phyloP scores from a whole-genome alignment of 2,329 filamentous ascomycete genomes.

The Boeremia lycopersici region DNA sequence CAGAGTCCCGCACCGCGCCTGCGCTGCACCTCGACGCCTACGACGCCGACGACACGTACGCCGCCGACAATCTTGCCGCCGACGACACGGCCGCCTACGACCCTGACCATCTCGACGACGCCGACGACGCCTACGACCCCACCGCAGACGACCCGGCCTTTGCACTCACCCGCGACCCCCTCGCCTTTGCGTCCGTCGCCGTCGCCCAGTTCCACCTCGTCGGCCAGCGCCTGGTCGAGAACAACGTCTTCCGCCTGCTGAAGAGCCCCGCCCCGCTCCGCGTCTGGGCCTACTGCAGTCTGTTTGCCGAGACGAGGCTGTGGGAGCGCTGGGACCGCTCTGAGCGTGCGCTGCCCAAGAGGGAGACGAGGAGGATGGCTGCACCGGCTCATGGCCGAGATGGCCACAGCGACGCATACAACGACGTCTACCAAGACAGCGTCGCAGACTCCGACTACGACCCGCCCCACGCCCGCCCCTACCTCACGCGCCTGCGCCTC shows the following conservation, averaged over 20 bases:
- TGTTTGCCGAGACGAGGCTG: slow-evolving; percentile 29
- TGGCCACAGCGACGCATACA: not conserved
- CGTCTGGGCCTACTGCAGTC: slow-evolving; percentile 33
- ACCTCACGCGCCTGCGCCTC: slow-evolving; percentile 53
- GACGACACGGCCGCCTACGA: no score
- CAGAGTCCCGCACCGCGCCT: no score
- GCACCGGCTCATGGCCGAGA: not conserved
- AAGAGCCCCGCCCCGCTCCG: slow-evolving; percentile 35
- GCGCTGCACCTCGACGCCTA: no score
- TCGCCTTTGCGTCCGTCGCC: slow-evolving; percentile 29
- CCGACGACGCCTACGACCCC: no score
- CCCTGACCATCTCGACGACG: no score
- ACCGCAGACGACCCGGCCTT: not conserved
- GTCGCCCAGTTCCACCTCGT: slow-evolving; percentile 35
- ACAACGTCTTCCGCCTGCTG: slow-evolving; percentile 33
- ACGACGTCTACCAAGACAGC: slow-evolving; percentile 23
- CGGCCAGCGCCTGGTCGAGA: slow-evolving; percentile 28
- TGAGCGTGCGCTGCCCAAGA: not conserved
- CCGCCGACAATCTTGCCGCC: no score
- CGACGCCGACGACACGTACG: no score
- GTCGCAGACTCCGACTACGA: slow-evolving; percentile 23
- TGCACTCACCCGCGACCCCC: not conserved
- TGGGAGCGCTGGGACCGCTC: slow-evolving; percentile 28
- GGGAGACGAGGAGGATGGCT: not conserved
- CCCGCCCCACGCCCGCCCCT: slow-evolving; percentile 33